phyloP scores from a whole-genome alignment of 1,139 yeast species.

The Geotrichum carabidarum region DNA sequence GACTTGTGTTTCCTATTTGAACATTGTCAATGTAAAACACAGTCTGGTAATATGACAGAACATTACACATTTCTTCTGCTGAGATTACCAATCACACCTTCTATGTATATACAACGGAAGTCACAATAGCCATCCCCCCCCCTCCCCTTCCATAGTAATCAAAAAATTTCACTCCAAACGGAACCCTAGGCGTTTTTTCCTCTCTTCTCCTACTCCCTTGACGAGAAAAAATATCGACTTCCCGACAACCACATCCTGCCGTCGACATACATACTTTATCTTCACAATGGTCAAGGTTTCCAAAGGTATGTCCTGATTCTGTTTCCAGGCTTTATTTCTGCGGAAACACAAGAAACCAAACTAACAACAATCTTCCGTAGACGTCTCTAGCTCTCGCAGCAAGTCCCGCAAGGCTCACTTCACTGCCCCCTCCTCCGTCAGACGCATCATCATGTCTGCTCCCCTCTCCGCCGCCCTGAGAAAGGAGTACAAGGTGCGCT shows the following conservation, averaged over 20 bases:
- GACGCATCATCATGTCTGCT: constrained; percentile 95
- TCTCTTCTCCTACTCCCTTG: constrained; percentile 10
- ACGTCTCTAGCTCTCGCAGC: constrained; percentile 99
- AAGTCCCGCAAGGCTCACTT: constrained; percentile 99
- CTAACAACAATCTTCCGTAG: constrained; percentile 14
- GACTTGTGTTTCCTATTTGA: constrained; percentile 5
- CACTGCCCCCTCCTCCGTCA: constrained; percentile 93
- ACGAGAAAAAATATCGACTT: constrained; percentile 16
- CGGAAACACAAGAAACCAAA: no score
- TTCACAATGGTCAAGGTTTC: constrained; percentile 37
- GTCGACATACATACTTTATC: constrained; percentile 20
- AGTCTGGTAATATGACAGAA: background rate
- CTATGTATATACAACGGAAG: no score
- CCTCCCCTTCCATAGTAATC: background rate
- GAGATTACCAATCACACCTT: background rate
- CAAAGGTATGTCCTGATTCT: constrained; percentile 32
- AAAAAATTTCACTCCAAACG: background rate
- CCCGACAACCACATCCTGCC: constrained; percentile 11
- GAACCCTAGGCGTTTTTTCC: constrained; percentile 4
- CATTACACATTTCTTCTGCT: background rate
- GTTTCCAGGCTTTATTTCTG: no score
- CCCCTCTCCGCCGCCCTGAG: constrained; percentile 99
- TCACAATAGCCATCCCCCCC: background rate
- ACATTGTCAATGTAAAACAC: background rate
- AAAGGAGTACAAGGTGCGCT: constrained; percentile 92